Conservation (phyloP, 768 basidiomycete genomes). For the Podaxis sp. region DNA sequence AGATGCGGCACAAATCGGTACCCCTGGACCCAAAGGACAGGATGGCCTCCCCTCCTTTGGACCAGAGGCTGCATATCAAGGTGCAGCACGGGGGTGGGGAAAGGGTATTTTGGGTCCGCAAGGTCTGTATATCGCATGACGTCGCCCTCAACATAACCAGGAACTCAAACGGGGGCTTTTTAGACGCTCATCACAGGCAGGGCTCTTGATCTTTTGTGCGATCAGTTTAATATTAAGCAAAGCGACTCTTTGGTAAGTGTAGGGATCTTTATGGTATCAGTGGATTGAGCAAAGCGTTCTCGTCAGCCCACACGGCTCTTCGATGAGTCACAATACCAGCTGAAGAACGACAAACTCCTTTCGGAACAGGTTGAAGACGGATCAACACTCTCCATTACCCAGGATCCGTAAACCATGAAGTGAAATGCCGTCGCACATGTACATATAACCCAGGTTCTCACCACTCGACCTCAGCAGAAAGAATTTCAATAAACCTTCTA, state of each 20-base stretch:
- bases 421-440: not conserved
- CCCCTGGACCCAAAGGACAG: constrained; percentile 63
- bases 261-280: not conserved
- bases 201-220: constrained; percentile 55
- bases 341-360: constrained; percentile 51
- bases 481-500: constrained; percentile 25
- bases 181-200: constrained; percentile 58
- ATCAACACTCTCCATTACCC: constrained; percentile 27
- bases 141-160: not conserved
- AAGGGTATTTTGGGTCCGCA: constrained; percentile 66
- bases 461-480: not conserved
- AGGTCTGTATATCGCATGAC: constrained; percentile 40
- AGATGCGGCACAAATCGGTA: constrained; percentile 67
- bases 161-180: constrained; percentile 1
- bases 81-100: constrained; percentile 36
- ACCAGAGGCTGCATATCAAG: constrained; percentile 59
- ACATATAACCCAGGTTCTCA: not conserved
- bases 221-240: constrained; percentile 29
- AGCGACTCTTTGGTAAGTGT: constrained; percentile 17
- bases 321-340: constrained; percentile 23
- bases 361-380: constrained; percentile 56
- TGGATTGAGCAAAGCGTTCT: not conserved
- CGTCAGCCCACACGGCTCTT: constrained; percentile 42
- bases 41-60: constrained; percentile 40
- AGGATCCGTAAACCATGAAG: not conserved